Percentiles rank a stretch among this genome's conserved stretches.
Conservation (phyloP, 257 asterid genomes). For the Verbascum thapsus region DNA sequence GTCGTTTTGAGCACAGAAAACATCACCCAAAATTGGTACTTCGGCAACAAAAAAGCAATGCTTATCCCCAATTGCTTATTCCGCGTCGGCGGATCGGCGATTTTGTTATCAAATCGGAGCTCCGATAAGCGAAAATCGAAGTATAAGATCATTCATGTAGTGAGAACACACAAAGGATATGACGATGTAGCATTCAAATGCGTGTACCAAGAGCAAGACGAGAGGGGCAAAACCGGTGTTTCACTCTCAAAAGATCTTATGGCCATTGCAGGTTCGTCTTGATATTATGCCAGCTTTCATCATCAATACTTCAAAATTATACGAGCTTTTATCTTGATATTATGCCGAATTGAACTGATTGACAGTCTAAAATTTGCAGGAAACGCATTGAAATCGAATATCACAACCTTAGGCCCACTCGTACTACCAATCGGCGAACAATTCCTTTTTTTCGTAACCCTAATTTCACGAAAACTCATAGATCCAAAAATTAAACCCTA, state of each 20-base stretch:
- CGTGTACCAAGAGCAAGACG: constrained; percentile 43
- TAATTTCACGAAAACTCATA: constrained; percentile 25
- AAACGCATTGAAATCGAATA: constrained; percentile 39
- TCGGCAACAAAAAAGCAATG: constrained; percentile 47
- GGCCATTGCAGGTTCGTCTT: constrained; percentile 39
- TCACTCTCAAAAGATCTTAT: constrained; percentile 43
- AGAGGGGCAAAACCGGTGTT: constrained; percentile 37
- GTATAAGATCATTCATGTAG: constrained; percentile 42
- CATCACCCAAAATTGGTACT: constrained; percentile 45
- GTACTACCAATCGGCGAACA: constrained; percentile 49
- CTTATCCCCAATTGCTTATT: constrained; percentile 48
- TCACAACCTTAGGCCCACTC: constrained; percentile 43
- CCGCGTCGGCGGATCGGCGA: constrained; percentile 43
- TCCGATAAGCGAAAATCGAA: constrained; percentile 37
- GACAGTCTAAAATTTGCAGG: constrained; percentile 8
- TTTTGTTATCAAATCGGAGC: constrained; percentile 32
- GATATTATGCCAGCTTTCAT: too few species aligned
- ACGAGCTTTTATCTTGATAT: too few species aligned
- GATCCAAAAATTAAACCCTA: constrained; percentile 33
- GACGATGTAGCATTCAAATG: constrained; percentile 40
- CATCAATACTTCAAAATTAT: too few species aligned
- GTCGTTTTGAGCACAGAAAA: constrained; percentile 49
- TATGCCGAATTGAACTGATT: too few species aligned
- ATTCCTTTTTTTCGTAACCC: constrained; percentile 32
- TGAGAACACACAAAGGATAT: constrained; percentile 38